Evolutionary conservation across 495 filamentous ascomycete genomes (phyloP), one percentile per base, ranked within the genome.

Genomic region (Annulohypoxylon maeteangense): DNA sequence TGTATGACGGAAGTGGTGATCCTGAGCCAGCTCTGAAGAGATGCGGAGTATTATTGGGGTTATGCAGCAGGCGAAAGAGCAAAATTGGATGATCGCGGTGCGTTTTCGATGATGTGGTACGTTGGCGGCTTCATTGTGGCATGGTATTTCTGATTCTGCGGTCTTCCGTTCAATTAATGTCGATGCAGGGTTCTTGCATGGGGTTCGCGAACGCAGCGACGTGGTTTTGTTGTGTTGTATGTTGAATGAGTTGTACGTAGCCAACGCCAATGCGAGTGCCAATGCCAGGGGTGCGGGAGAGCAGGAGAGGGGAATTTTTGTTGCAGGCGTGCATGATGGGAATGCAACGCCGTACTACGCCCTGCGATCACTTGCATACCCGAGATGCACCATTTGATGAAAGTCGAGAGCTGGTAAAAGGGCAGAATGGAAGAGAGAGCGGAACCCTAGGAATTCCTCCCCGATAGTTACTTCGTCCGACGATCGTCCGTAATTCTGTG

Each of bases 21-120:
- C 65, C 67, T 63, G 75, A 77, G 75, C 73, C 75, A 74, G 75
- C 75, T 77, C 75, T 63, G 68, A 57, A 63, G 40, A 67, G 50
- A 71, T 68, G 66, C 69, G 66, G 51, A 62, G 67, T 55, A 48
- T 51, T 48, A 56, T 56, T 54, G 69, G 69, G 27, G 27, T 29
- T 31, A 44, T 55, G 68, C 29, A 45, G 65, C 50, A 42, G 36
- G 60, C 45, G 44, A 22, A 61, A 57, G 16, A 45, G 60, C 56
- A 56, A 44, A 50, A 61, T 40, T 63, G 64, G 60, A 50, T 64
- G 70, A 68, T 68, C 23, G 50, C 56, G 42, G 16, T 53, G 55
- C 70, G 40, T 54, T 40, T 68, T 68, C 70, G 61, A 61, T 23
- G 53, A 55, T 56, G 42, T 72, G 65, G 64, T 65, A 66, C 42